Evolutionary conservation across 176 grass and related monocot species (phyloP).

Genomic region (Ananas comosus): DNA sequence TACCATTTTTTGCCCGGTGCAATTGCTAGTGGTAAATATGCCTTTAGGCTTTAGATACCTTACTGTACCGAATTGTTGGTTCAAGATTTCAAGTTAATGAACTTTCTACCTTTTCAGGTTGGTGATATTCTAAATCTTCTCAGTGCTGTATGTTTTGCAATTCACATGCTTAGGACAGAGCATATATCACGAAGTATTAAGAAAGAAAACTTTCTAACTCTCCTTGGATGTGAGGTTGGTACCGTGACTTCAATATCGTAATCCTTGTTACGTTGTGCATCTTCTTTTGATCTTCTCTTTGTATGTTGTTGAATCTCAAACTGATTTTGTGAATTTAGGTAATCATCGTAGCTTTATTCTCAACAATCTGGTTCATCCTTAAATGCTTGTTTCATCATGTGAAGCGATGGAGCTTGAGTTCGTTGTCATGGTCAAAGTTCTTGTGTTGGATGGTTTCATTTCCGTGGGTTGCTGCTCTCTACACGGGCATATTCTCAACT

Average conservation of each 20-base stretch:
- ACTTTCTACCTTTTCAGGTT: constrained; percentile 27
- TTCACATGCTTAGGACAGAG: constrained; percentile 88
- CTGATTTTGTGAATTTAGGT: constrained; percentile 38
- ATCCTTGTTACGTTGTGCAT: neutral
- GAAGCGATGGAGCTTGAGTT: constrained; percentile 31
- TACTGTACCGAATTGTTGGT: too few relatives aligned
- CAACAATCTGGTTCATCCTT: constrained; percentile 62
- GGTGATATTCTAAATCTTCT: constrained; percentile 77
- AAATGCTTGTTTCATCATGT: constrained; percentile 40
- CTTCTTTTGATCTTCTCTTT: neutral
- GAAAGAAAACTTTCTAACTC: constrained; percentile 66
- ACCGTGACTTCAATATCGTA: neutral
- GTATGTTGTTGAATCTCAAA: neutral
- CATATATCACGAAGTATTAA: constrained; percentile 71
- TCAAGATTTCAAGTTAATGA: neutral
- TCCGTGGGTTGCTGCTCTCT: constrained; percentile 90
- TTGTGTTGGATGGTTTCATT: constrained; percentile 57
- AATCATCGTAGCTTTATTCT: constrained; percentile 59
- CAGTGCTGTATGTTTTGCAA: constrained; percentile 75
- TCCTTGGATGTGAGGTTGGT: constrained; percentile 73
- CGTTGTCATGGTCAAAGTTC: constrained; percentile 38
- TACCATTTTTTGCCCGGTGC: too few relatives aligned
- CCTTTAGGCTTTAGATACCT: too few relatives aligned
- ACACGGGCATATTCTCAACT: constrained; percentile 78
- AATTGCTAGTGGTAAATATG: too few relatives aligned